These are phyloP conservation scores for Xylaria curta DNA, from an alignment of 495 filamentous ascomycete genomes.

Conservation along the genomic window DNA sequence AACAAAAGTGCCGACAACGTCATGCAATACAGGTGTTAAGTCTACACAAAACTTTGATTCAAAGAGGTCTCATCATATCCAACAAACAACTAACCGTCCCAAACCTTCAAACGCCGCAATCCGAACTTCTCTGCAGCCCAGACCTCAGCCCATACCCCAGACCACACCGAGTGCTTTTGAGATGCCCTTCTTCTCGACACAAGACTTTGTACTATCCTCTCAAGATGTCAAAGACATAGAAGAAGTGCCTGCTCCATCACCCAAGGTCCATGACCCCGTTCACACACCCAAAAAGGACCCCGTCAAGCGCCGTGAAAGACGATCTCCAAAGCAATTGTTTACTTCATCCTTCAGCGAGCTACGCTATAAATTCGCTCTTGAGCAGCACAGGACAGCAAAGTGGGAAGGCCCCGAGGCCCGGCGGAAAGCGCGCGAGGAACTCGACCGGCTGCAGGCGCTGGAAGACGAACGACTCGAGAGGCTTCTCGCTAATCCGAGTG, in stretches of 20 bases:
- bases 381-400: slow-evolving; percentile 30
- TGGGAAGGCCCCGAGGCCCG: slow-evolving; percentile 30
- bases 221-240: slow-evolving; percentile 56
- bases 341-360: slow-evolving; percentile 28
- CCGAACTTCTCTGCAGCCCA: not conserved
- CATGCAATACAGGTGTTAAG: not conserved
- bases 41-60: not conserved
- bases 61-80: not conserved
- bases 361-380: slow-evolving; percentile 29
- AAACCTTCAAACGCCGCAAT: not conserved
- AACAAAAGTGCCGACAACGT: not conserved
- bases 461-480: slow-evolving; percentile 27
- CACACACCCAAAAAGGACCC: slow-evolving; percentile 9
- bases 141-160: not conserved
- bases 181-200: slow-evolving; percentile 49
- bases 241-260: slow-evolving; percentile 30
- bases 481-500: slow-evolving; percentile 3
- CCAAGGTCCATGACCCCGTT: slow-evolving; percentile 6
- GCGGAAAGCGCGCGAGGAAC: slow-evolving; percentile 28
- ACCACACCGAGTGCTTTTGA: slow-evolving; percentile 25
- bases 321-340: slow-evolving; percentile 33
- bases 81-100: not conserved
- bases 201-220: slow-evolving; percentile 53
- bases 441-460: slow-evolving; percentile 26
- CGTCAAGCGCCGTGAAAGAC: not conserved